phyloP scores from a whole-genome alignment of 2,329 filamentous ascomycete genomes.

The Calonectria naviculata region DNA sequence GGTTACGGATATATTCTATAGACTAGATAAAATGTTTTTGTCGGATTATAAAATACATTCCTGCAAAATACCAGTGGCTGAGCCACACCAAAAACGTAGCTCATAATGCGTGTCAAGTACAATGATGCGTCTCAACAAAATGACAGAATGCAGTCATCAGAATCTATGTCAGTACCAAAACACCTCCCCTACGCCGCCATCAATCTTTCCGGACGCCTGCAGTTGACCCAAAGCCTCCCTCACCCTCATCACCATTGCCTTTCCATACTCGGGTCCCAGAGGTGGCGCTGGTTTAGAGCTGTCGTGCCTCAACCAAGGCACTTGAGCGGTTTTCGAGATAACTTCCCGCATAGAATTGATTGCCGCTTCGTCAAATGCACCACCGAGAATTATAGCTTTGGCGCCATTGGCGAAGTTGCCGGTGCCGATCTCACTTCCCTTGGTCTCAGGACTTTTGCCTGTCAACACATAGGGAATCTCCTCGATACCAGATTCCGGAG shows the following conservation, averaged over 20 bases:
- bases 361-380: slow-evolving; percentile 28
- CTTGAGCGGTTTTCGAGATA: background rate
- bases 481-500: slow-evolving; percentile 19
- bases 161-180: slow-evolving; percentile 12
- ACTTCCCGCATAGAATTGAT: slow-evolving; percentile 22
- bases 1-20: too few relatives aligned
- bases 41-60: too few relatives aligned
- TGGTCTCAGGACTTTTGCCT: background rate
- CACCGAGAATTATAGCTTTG: slow-evolving; percentile 36
- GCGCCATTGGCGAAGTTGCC: background rate
- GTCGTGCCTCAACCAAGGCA: slow-evolving; percentile 41
- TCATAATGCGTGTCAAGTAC: too few relatives aligned
- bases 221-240: slow-evolving; percentile 37
- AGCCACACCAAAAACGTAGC: too few relatives aligned
- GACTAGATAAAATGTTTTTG: too few relatives aligned
- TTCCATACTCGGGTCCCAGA: slow-evolving; percentile 40
- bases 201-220: slow-evolving; percentile 34
- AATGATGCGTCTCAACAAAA: too few relatives aligned
- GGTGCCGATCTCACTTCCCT: slow-evolving; percentile 9
- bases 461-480: slow-evolving; percentile 37
- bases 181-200: background rate
- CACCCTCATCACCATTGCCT: slow-evolving; percentile 36
- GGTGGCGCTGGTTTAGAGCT: slow-evolving; percentile 33
- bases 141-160: background rate
- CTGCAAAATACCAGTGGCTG: too few relatives aligned